Evolutionary conservation across 208 protist genomes (phyloP).

Genomic region (Sergeia podlipaevii): DNA sequence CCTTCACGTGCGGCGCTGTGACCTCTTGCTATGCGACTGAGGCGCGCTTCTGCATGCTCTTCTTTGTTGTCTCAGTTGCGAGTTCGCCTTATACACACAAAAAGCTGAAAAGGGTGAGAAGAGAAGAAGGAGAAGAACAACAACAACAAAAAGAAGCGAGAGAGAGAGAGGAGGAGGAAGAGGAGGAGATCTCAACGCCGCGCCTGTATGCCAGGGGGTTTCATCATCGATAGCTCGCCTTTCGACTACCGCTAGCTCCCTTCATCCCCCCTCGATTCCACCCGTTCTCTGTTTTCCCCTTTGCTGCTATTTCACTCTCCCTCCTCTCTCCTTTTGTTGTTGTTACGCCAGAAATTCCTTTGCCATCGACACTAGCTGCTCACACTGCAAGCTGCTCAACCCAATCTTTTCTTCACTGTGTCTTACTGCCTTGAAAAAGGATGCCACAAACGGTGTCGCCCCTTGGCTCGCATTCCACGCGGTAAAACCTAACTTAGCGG

Average conservation of each 20-base stretch:
- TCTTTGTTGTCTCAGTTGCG: too few species aligned
- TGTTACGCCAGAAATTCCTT: slow-evolving; percentile 42
- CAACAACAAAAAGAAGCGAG: not conserved
- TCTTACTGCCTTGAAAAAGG: slow-evolving; percentile 69
- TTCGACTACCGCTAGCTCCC: too few species aligned
- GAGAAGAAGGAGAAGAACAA: not conserved
- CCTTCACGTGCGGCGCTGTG: too few species aligned
- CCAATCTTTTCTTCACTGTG: slow-evolving; percentile 48
- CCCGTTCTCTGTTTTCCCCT: slow-evolving; percentile 1
- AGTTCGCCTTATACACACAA: too few species aligned
- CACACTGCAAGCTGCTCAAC: slow-evolving; percentile 35
- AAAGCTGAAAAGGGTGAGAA: not conserved
- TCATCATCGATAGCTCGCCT: too few species aligned
- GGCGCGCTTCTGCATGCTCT: too few species aligned
- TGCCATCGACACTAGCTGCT: slow-evolving; percentile 66
- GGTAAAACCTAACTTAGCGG: slow-evolving; percentile 73
- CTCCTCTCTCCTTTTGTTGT: not conserved
- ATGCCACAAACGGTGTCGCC: slow-evolving; percentile 41
- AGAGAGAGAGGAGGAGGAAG: not conserved
- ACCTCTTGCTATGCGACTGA: too few species aligned
- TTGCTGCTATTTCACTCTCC: not conserved
- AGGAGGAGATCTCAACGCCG: too few species aligned
- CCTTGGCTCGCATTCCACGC: slow-evolving; percentile 70
- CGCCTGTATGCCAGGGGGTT: too few species aligned
- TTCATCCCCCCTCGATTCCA: not conserved